Base-by-base conservation (phyloP, 1,284 basidiomycete species). In the Ceratorhiza oryzae-sativae region DNA sequence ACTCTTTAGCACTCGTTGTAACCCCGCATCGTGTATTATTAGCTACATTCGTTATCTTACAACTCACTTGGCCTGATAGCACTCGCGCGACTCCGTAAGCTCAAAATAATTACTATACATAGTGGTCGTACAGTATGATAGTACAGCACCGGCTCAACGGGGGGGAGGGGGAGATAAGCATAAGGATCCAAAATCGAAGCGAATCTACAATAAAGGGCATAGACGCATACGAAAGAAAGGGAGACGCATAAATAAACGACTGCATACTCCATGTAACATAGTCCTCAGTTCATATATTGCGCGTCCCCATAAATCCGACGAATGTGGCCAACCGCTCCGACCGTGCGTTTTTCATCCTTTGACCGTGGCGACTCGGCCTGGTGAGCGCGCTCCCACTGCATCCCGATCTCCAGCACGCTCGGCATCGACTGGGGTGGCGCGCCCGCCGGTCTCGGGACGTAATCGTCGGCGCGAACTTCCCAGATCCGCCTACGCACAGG, bases 371-470 rank as follows among this genome's bases (percentile, higher is more conserved):
- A 25, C 6, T 53, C 36, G 34, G 12, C 49, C 18, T 70, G 53
- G 6, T 59, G 51, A 27, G 53, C 67, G 10, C 67, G 53, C 23
- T 70, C 67, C 67, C 67, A 70, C 25, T 70, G 67, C 51, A 70
- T 70, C 41, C 67, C 67, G 20, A 70, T 70, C 67, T 70, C 67
- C 42, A 70, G 30, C 8, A 59, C 67, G 67, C 67, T 70, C 51
- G 67, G 25, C 23, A 70, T 55, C 13, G 67, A 58, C 41, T 30
- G 67, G 10, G 67, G 34, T 27, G 67, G 67, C 34, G 45, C 9
- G 8, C 53, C 67, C 32, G 46, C 13, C 30, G 67, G 67, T 42
- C 67, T 49, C 18, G 67, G 67, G 27, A 70, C 42, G 30, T 70
- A 70, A 1, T 70, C 53, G 25, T 70, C 67, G n/a, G 67, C 53